These are phyloP conservation scores for Lactifluus pinguis DNA, from an alignment of 768 basidiomycete genomes.

Conservation along the genomic window DNA sequence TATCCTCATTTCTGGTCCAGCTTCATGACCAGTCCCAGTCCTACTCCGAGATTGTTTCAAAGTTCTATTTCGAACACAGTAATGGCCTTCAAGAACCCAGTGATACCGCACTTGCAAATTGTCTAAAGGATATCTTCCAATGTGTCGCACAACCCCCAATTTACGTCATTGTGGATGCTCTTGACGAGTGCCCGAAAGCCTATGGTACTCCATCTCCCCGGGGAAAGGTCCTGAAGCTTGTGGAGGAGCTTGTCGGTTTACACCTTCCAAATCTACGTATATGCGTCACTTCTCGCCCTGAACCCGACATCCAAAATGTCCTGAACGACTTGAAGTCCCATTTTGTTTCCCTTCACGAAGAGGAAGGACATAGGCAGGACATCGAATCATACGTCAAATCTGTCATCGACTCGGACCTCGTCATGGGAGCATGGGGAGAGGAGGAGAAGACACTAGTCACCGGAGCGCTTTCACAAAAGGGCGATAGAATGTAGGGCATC, in stretches of 20 bases:
- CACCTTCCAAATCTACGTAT: background rate
- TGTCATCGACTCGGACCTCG: background rate
- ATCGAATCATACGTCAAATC: background rate
- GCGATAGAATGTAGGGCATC: background rate
- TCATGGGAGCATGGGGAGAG: background rate
- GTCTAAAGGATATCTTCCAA: background rate
- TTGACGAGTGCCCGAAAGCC: background rate
- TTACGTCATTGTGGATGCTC: background rate
- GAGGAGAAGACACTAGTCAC: background rate
- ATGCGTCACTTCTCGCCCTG: constrained; percentile 1
- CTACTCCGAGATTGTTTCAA: background rate
- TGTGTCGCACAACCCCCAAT: background rate
- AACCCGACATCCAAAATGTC: background rate
- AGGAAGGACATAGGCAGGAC: background rate
- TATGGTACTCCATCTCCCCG: background rate
- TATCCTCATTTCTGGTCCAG: background rate
- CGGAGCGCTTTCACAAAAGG: background rate
- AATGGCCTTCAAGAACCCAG: background rate
- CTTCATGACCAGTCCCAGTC: background rate
- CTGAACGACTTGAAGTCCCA: background rate
- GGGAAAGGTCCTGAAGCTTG: background rate
- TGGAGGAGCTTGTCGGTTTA: background rate
- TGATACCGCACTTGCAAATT: background rate
- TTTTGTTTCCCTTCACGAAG: background rate
- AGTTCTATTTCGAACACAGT: background rate